Conservation (phyloP, 176 grass and related monocot genomes). For the Chrysopogon serrulatus region DNA sequence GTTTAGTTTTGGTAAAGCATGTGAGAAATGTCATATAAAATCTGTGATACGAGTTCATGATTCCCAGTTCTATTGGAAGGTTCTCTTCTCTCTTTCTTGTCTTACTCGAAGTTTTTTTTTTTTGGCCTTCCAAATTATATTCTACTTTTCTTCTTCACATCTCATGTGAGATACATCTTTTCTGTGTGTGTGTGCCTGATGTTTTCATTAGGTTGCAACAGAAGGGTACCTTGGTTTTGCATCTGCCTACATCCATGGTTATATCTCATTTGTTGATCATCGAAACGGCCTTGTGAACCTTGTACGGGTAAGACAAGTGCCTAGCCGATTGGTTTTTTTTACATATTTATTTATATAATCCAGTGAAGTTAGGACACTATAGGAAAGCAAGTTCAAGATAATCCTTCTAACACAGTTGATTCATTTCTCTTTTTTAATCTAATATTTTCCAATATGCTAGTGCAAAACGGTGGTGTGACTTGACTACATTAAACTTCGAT, state of each 20-base stretch:
- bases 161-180: neutral
- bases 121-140: neutral
- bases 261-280: slow-evolving; percentile 65
- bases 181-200: too few relatives aligned
- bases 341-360: slow-evolving; percentile 3
- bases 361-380: neutral
- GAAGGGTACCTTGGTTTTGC: slow-evolving; percentile 75
- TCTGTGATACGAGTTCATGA: slow-evolving; percentile 56
- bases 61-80: slow-evolving; percentile 89
- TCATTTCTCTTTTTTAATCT: too few relatives aligned
- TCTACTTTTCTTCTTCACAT: neutral
- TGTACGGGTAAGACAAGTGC: slow-evolving; percentile 47
- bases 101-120: neutral
- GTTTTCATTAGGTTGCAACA: slow-evolving; percentile 41
- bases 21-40: slow-evolving; percentile 38
- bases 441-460: neutral
- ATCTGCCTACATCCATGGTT: slow-evolving; percentile 76
- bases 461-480: neutral
- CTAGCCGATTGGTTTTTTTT: neutral
- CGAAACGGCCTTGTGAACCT: slow-evolving; percentile 68
- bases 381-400: neutral
- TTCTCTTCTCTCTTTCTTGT: neutral
- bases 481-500: neutral
- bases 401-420: neutral
- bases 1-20: slow-evolving; percentile 48